phyloP scores from a whole-genome alignment of 805 yeast genomes.

The Cyberlindnera veronae region DNA sequence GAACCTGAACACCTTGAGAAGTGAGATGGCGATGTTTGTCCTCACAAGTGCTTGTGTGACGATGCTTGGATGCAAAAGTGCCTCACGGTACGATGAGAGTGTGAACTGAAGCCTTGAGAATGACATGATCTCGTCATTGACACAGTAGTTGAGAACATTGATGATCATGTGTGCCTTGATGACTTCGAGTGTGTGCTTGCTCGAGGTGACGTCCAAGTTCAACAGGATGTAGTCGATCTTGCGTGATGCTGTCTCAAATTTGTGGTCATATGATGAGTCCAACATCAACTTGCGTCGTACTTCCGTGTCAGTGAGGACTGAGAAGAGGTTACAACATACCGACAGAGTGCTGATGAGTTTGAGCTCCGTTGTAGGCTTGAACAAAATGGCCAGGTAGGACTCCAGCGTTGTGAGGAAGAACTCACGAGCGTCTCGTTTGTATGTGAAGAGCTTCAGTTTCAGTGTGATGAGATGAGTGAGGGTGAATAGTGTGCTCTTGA shows the following conservation, averaged over 20 bases:
- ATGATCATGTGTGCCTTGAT: slow-evolving; percentile 24
- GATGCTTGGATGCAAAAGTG: slow-evolving; percentile 3
- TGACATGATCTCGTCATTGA: slow-evolving; percentile 14
- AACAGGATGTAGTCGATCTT: slow-evolving; percentile 22
- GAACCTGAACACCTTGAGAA: slow-evolving; percentile 7
- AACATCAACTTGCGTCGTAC: slow-evolving; percentile 21
- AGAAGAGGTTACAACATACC: slow-evolving; percentile 21
- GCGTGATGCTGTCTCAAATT: slow-evolving; percentile 24
- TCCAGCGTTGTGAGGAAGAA: slow-evolving; percentile 18
- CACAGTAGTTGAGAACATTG: slow-evolving; percentile 15
- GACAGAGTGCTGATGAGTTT: slow-evolving; percentile 14
- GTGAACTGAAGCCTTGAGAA: slow-evolving; percentile 16
- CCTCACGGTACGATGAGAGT: slow-evolving; percentile 11
- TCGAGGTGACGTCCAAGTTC: slow-evolving; percentile 1
- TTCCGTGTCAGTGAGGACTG: slow-evolving; percentile 22
- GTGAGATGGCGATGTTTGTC: slow-evolving; percentile 7
- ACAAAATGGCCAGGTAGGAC: slow-evolving; percentile 10
- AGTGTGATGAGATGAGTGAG: slow-evolving; percentile 20
- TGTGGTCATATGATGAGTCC: slow-evolving; percentile 21
- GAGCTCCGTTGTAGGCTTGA: slow-evolving; percentile 15
- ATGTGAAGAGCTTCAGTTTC: slow-evolving; percentile 21
- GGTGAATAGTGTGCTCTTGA: slow-evolving; percentile 22
- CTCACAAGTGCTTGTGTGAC: slow-evolving; percentile 10
- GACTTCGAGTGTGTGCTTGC: slow-evolving; percentile 11
- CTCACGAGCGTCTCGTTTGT: slow-evolving; percentile 17